Base-by-base conservation (phyloP, 805 yeast species). In the Metschnikowia chrysomelidarum region DNA sequence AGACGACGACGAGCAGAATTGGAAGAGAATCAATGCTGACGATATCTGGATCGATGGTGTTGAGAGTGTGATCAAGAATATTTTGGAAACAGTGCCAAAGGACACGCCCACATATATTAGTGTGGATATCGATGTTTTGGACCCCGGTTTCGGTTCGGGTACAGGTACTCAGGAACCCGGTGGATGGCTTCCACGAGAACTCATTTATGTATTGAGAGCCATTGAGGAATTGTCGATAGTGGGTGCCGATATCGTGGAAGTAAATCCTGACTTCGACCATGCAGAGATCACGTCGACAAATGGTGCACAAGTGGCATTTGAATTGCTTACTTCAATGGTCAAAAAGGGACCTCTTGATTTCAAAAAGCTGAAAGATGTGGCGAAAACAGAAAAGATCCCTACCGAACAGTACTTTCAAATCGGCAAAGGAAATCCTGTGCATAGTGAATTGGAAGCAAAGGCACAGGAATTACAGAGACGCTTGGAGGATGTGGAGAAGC, bases 291-390 rank as follows among this genome's bases (percentile, higher is more conserved):
- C 87, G 1, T 69, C 82, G 13, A 69, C 82, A 9, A 82, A 81
- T 44, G 87, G 82, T 3, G 82, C 87, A 0, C 87, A 80, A 57
- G 73, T 79, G 20, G 84, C 79, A 1, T 83, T 62, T 58, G 94
- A 85, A 56, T 50, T 85, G 25, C 57, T 84, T 34, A 82, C 93
- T 10, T 75, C 76, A 40, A 84, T 85, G 87, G 88, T 83, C 11
- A 76, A 80, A 53, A 76, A 70, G 47, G 81, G 77, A 2, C 51
- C 50, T 2, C 30, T 51, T 11, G 53, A 34, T 15, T 42, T 51
- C 23, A 35, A 38, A 13, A 27, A 41, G 15, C 36, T 31, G 34
- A 30, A 30, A 17, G 19, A n/a, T n/a, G 38, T 27, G 13, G 29
- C 27, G 11, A 32, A 19, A 21, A 36, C 41, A 2, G 23, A 20